Conservation (phyloP, 805 yeast genomes). For the Ogataea henricii region DNA sequence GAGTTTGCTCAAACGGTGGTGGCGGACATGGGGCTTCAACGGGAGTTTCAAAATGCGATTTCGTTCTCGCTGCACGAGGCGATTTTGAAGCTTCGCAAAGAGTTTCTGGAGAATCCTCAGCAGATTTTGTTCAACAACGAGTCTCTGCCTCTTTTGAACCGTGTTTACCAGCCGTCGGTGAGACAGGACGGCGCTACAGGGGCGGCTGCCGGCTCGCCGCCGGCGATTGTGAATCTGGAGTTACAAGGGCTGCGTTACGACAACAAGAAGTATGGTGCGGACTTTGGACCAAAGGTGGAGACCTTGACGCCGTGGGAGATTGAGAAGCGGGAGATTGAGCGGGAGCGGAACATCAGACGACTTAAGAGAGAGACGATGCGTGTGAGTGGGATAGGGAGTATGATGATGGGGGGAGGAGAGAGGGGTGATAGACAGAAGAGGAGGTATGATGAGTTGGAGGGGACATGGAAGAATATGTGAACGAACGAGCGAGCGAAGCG, state of each 20-base stretch:
- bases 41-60: constrained; percentile 89
- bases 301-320: constrained; percentile 88
- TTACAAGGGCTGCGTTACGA: constrained; percentile 64
- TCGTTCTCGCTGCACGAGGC: constrained; percentile 85
- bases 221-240: constrained; percentile 17
- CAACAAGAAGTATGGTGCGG: constrained; percentile 73
- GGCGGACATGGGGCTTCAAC: constrained; percentile 76
- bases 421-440: constrained; percentile 24
- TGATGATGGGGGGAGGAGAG: constrained; percentile 17
- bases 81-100: constrained; percentile 73
- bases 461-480: constrained; percentile 31
- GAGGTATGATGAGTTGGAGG: constrained; percentile 39
- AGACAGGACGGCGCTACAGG: constrained; percentile 15
- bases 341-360: constrained; percentile 88
- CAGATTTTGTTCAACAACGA: constrained; percentile 37
- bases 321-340: constrained; percentile 91
- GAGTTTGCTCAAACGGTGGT: constrained; percentile 80
- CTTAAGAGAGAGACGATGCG: constrained; percentile 88
- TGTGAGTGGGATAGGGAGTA: constrained; percentile 51
- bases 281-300: constrained; percentile 89
- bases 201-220: constrained; percentile 2
- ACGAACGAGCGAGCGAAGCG: background rate
- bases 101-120: constrained; percentile 62
- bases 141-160: constrained; percentile 37
- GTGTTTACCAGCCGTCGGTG: constrained; percentile 33